Conservation (phyloP, 441 rosid species). For the Dalechampia spathulata region DNA sequence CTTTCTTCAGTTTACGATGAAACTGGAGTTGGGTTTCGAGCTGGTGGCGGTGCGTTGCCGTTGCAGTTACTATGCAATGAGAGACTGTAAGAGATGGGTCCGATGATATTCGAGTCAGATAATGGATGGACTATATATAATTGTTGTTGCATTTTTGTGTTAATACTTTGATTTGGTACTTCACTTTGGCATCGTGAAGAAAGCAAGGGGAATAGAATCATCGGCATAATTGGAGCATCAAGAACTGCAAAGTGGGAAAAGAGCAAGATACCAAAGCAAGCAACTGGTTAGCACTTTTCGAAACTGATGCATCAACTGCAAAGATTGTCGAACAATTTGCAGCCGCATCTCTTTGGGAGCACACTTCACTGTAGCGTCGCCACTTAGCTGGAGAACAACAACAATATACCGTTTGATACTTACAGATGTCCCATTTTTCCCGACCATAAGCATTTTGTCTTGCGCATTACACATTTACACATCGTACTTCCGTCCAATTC, state of each 20-base stretch:
- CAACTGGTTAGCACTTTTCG: not conserved
- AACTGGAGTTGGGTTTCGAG: conserved; percentile 26
- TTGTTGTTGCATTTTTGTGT: conserved; percentile 15
- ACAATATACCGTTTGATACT: too few relatives aligned
- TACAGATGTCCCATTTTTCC: too few relatives aligned
- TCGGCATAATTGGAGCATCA: not conserved
- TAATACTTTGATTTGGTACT: not conserved
- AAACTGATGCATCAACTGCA: too few relatives aligned
- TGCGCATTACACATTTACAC: too few relatives aligned
- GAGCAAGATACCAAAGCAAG: not conserved
- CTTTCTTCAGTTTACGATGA: conserved; percentile 41
- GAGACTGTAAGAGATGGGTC: conserved; percentile 22
- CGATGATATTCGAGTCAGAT: not conserved
- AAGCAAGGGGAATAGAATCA: too few relatives aligned
- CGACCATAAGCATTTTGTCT: too few relatives aligned
- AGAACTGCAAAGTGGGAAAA: not conserved
- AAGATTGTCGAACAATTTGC: too few relatives aligned
- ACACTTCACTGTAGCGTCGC: too few relatives aligned
- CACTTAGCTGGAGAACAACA: too few relatives aligned
- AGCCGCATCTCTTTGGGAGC: not conserved
- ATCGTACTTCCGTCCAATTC: too few relatives aligned
- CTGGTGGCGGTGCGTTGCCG: conserved; percentile 36
- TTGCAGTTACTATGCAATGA: conserved; percentile 65
- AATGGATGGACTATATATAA: not conserved
- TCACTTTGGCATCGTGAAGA: not conserved